Evolutionary conservation across 352 stramenopile genomes (phyloP), one percentile per base, ranked within the genome.

Genomic region (Phytopythium sindhum): DNA sequence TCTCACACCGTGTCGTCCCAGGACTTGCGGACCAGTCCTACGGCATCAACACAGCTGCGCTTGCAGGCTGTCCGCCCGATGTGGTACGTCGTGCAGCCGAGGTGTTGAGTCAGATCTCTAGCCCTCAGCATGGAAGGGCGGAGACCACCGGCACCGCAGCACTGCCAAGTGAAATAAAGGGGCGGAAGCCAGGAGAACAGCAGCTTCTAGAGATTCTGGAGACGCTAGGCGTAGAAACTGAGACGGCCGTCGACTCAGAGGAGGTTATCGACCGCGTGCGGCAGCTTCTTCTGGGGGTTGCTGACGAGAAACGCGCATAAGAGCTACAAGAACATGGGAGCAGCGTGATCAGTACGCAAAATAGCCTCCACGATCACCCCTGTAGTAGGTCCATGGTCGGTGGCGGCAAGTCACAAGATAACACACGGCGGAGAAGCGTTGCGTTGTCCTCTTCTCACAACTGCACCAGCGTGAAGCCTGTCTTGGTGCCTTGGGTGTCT

Each of bases 21-120:
- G 88, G 88, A 5, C 63, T 94, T 8, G 84, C 86, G 10, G 35
- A 74, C 8, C 73, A 90, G 15, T 96, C 88, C 24, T 94, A 94
- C 42, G 88, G 88, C 0, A 75, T 96, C 54, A 78, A 95, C 50
- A 92, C 84, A 1, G 88, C 88, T 0, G 72, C 81, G 1, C 63
- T 93, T 7, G 88, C 88, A n/a, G 85, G 84, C 0, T 91, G 81
- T 50, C 80, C 84, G 3, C 57, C 66, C 4, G 31, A 64, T 8
- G 80, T 93, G 11, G 48, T 89, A 41, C 33, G 70, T 12, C 74
- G 84, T 5, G 84, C 84, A 9, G 77, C 68, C 0, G 70, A 91
- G 57, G 62, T 87, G 41, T 55, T 90, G 9, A 15, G 57, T 12
- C 24, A 74, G 47, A 63, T 87, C n/a, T 75, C 63, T 23, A n/a